These are phyloP conservation scores for Panicum miliaceum DNA, from an alignment of 176 grass and related monocot species.

Conservation along the genomic window DNA sequence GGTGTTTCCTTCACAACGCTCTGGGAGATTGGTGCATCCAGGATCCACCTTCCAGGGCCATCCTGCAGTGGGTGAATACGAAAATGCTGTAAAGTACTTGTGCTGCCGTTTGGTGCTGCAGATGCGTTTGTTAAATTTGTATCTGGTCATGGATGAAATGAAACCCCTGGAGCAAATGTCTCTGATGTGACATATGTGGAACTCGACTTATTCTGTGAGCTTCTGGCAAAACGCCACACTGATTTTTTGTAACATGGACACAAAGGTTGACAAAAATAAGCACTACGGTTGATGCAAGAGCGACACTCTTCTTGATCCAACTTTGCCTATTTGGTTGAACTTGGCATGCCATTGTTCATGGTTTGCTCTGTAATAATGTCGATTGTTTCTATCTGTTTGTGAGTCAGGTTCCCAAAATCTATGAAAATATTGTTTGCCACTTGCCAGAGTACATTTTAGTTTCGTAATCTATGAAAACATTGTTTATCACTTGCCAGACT, in stretches of 20 bases:
- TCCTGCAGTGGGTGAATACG: neutral
- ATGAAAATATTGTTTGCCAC: neutral
- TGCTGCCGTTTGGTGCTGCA: neutral
- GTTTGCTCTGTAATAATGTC: neutral
- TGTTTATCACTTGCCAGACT: neutral
- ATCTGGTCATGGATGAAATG: conserved; percentile 13
- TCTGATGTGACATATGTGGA: neutral
- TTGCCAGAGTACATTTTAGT: neutral
- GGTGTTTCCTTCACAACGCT: conserved; percentile 19
- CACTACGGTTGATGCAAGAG: conserved; percentile 1
- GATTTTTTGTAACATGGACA: conserved; percentile 35
- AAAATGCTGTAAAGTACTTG: conserved; percentile 21
- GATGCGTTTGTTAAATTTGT: conserved; percentile 17
- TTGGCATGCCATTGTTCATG: no score
- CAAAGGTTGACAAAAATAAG: conserved; percentile 26
- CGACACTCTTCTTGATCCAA: neutral
- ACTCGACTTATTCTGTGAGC: neutral
- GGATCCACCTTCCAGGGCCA: conserved; percentile 31
- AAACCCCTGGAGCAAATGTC: conserved; percentile 10
- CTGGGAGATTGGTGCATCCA: conserved; percentile 35
- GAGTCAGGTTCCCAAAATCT: neutral
- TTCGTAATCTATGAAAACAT: neutral
- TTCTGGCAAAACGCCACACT: conserved; percentile 13
- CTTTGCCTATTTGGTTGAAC: neutral
- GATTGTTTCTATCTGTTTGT: neutral